phyloP scores from a whole-genome alignment of 2,329 filamentous ascomycete species.

The Epicoccum sorghinum region DNA sequence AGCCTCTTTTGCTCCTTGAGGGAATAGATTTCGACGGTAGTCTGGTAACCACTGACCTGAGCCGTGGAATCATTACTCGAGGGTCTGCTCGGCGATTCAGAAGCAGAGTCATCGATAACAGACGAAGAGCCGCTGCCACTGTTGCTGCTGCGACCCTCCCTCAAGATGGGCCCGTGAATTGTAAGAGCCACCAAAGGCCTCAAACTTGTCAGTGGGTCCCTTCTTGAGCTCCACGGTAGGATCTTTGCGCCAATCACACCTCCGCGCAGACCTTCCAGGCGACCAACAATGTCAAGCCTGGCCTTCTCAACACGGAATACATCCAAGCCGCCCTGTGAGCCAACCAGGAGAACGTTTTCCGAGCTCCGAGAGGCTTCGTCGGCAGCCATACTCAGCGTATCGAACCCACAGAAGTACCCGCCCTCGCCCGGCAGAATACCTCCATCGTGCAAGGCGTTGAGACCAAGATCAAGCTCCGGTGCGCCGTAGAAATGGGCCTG shows the following conservation, averaged over 20 bases:
- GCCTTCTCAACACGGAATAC: conserved; percentile 75
- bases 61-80: conserved; percentile 32
- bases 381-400: conserved; percentile 63
- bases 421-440: conserved; percentile 68
- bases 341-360: conserved; percentile 74
- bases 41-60: conserved; percentile 73
- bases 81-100: conserved; percentile 46
- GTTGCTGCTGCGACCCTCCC: conserved; percentile 49
- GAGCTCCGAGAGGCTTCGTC: conserved; percentile 51
- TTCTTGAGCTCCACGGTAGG: conserved; percentile 68
- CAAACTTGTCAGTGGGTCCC: conserved; percentile 59
- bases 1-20: conserved; percentile 75
- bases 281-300: conserved; percentile 71
- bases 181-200: conserved; percentile 80
- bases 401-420: conserved; percentile 82
- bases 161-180: conserved; percentile 75
- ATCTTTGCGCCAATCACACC: conserved; percentile 84
- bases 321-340: conserved; percentile 80
- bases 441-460: conserved; percentile 55
- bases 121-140: conserved; percentile 46
- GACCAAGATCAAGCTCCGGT: conserved; percentile 71
- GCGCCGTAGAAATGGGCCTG: conserved; percentile 79
- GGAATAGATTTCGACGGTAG: conserved; percentile 87
- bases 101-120: conserved; percentile 44
- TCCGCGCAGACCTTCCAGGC: conserved; percentile 77